Evolutionary conservation across 2,329 filamentous ascomycete genomes (phyloP).

Genomic region (Monilinia polystroma): DNA sequence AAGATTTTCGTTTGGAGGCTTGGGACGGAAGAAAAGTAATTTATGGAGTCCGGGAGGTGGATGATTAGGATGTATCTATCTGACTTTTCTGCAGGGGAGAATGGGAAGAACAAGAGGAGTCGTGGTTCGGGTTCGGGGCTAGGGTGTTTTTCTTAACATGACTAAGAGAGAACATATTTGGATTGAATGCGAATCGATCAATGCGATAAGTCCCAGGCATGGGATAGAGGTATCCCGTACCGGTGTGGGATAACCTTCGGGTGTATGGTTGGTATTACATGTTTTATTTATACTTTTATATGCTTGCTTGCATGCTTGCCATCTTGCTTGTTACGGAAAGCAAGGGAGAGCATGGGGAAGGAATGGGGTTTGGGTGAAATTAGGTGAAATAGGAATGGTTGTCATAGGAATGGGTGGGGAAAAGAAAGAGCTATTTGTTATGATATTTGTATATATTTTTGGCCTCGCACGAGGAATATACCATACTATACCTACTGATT

Average conservation of each 20-base stretch:
- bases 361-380: slow-evolving; percentile 4
- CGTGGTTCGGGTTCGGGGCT: neutral
- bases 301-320: slow-evolving; percentile 2
- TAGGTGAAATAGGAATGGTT: slow-evolving; percentile 6
- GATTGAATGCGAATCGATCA: neutral
- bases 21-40: slow-evolving; percentile 68
- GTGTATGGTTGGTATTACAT: slow-evolving; percentile 13
- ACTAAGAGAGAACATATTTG: slow-evolving; percentile 2
- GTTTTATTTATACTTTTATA: slow-evolving; percentile 10
- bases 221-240: neutral
- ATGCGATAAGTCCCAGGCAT: neutral
- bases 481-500: neutral
- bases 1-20: slow-evolving; percentile 60
- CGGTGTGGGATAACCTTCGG: neutral
- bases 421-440: slow-evolving; percentile 8
- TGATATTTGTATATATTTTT: slow-evolving; percentile 15
- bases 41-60: slow-evolving; percentile 40
- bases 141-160: slow-evolving; percentile 11
- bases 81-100: slow-evolving; percentile 42
- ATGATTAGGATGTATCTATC: slow-evolving; percentile 18
- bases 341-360: neutral
- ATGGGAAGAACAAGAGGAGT: slow-evolving; percentile 22
- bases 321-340: slow-evolving; percentile 1
- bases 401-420: neutral
- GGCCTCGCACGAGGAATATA: neutral